These are phyloP conservation scores for Capsicum rhomboideum DNA, from an alignment of 257 asterid genomes.

Conservation along the genomic window DNA sequence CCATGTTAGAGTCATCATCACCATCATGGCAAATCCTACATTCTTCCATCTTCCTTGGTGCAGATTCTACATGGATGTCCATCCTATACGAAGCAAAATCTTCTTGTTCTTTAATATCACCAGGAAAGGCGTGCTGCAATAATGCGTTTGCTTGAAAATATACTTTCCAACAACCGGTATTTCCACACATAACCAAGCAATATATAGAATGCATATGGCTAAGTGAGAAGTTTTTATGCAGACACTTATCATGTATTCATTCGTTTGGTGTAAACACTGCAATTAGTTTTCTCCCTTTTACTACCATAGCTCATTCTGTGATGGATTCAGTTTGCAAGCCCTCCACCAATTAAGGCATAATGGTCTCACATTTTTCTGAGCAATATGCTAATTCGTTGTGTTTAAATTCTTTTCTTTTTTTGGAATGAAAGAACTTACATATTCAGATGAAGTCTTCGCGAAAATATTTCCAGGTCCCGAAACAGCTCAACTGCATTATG, in stretches of 20 bases:
- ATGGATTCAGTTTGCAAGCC: slow-evolving; percentile 43
- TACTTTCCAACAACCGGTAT: background rate
- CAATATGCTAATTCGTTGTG: background rate
- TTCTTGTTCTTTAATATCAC: slow-evolving; percentile 16
- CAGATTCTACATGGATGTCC: slow-evolving; percentile 33
- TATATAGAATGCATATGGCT: background rate
- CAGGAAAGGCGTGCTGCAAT: slow-evolving; percentile 12
- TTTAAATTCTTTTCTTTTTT: too few relatives aligned
- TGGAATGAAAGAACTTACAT: slow-evolving; percentile 12
- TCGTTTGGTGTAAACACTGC: background rate
- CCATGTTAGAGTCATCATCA: slow-evolving; percentile 75
- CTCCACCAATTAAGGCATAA: slow-evolving; percentile 40
- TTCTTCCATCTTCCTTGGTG: slow-evolving; percentile 36
- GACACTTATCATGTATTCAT: background rate
- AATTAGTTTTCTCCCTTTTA: slow-evolving; percentile 19
- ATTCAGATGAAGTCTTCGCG: slow-evolving; percentile 2
- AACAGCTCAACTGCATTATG: background rate
- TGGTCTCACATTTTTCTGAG: slow-evolving; percentile 30
- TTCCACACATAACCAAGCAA: background rate
- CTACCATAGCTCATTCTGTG: slow-evolving; percentile 25
- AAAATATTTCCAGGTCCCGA: background rate
- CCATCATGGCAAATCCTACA: slow-evolving; percentile 93
- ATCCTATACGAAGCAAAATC: slow-evolving; percentile 38
- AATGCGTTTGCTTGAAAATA: background rate
- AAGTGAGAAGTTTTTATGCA: background rate